Evolutionary conservation across 2,329 filamentous ascomycete species (phyloP).

Genomic region (Exophiala calicioides): DNA sequence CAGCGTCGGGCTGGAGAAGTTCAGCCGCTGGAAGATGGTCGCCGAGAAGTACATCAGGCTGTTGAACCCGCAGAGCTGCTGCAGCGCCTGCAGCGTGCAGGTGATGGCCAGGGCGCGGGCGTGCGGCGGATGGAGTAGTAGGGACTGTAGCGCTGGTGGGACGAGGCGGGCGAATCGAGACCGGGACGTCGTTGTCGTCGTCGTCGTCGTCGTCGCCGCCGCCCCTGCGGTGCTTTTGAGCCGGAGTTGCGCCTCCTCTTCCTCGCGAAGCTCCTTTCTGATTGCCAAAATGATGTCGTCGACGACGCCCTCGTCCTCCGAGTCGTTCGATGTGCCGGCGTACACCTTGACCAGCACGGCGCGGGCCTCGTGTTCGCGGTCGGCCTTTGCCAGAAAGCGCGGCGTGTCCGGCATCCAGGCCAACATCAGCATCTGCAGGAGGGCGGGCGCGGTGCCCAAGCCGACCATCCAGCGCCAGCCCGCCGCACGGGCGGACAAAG

Average conservation of each 20-base stretch:
- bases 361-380: constrained; percentile 62
- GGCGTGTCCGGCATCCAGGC: constrained; percentile 82
- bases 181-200: too few relatives aligned
- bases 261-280: constrained; percentile 71
- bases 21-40: constrained; percentile 75
- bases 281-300: constrained; percentile 68
- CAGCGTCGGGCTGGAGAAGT: constrained; percentile 75
- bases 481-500: constrained; percentile 60
- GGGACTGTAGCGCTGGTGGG: constrained; percentile 41
- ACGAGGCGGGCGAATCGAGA: constrained; percentile 16
- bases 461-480: constrained; percentile 95
- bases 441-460: constrained; percentile 74
- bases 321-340: constrained; percentile 43
- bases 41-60: constrained; percentile 91
- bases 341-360: constrained; percentile 67
- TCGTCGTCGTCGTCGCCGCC: too few relatives aligned
- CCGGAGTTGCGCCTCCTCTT: constrained; percentile 51
- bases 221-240: constrained; percentile 12
- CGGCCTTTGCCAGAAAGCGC: constrained; percentile 76
- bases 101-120: constrained; percentile 75
- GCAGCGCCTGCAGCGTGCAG: constrained; percentile 80
- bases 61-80: constrained; percentile 90
- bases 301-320: constrained; percentile 51
- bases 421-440: constrained; percentile 69
- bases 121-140: constrained; percentile 31